Percentiles rank a stretch among this genome's conserved stretches.
These are phyloP conservation scores for Sugiyamaella chiloensis DNA, from an alignment of 805 yeast species.

Conservation along the genomic window DNA sequence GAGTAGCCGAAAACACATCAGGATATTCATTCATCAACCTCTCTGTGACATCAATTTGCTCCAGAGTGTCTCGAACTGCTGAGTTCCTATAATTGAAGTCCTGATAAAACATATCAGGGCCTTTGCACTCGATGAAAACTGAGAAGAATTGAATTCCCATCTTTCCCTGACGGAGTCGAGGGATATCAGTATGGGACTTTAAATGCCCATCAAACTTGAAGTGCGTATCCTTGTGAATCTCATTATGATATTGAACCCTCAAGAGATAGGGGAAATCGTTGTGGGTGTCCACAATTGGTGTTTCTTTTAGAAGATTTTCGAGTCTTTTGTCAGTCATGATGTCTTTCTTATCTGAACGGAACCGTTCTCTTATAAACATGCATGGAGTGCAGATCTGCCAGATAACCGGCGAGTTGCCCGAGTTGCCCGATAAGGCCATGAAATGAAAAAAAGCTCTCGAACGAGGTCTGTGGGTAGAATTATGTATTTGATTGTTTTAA, in stretches of 20 bases:
- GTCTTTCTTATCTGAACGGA: too few relatives aligned
- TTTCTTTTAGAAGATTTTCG: conserved; percentile 8
- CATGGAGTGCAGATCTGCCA: too few relatives aligned
- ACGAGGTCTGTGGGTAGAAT: too few relatives aligned
- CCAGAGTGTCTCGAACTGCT: conserved; percentile 52
- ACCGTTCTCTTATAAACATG: too few relatives aligned
- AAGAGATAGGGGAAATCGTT: conserved; percentile 53
- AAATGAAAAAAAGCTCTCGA: too few relatives aligned
- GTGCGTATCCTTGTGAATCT: conserved; percentile 34
- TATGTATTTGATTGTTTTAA: too few relatives aligned
- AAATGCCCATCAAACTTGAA: conserved; percentile 43
- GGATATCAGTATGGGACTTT: conserved; percentile 45
- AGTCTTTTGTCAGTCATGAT: conserved; percentile 8
- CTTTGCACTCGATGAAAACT: conserved; percentile 38
- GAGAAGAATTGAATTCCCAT: conserved; percentile 52
- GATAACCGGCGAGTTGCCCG: too few relatives aligned
- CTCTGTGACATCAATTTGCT: conserved; percentile 50
- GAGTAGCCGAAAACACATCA: conserved; percentile 40
- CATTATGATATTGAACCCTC: conserved; percentile 45
- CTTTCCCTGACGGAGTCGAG: conserved; percentile 41
- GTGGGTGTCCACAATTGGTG: conserved; percentile 47
- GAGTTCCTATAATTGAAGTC: conserved; percentile 45
- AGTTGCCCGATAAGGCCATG: too few relatives aligned
- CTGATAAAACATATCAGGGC: conserved; percentile 22
- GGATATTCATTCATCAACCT: conserved; percentile 44